Conservation (phyloP, 805 yeast genomes). For the Cephaloascus fragrans region DNA sequence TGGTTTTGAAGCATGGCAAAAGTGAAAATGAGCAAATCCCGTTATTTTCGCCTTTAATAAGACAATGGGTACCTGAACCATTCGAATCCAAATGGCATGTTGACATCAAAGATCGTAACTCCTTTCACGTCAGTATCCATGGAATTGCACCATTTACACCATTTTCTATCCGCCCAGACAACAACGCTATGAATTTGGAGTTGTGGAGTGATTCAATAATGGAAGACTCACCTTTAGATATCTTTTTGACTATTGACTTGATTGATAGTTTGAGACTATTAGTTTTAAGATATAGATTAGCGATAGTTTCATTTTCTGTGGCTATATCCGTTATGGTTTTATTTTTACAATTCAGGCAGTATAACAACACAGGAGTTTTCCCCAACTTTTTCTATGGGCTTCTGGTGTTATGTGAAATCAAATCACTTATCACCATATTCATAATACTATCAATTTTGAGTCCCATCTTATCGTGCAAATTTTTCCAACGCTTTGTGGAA, state of each 20-base stretch:
- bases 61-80: constrained; percentile 58
- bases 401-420: constrained; percentile 18
- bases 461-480: constrained; percentile 20
- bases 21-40: too few relatives aligned
- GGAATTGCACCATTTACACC: constrained; percentile 69
- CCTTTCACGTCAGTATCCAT: constrained; percentile 37
- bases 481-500: constrained; percentile 28
- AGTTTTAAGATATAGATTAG: constrained; percentile 68
- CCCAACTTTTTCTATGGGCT: constrained; percentile 29
- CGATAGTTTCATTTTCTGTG: constrained; percentile 61
- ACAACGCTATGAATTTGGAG: constrained; percentile 27
- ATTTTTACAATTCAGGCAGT: constrained; percentile 43
- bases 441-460: constrained; percentile 23
- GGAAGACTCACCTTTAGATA: constrained; percentile 23
- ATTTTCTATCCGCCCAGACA: constrained; percentile 11
- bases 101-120: constrained; percentile 28
- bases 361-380: constrained; percentile 18
- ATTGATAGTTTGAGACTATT: constrained; percentile 55
- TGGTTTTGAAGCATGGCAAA: constrained; percentile 18
- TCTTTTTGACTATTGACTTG: constrained; percentile 40
- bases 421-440: constrained; percentile 13
- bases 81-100: constrained; percentile 77
- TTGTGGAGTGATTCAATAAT: constrained; percentile 35
- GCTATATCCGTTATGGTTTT: constrained; percentile 44
- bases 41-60: constrained; percentile 55